These are phyloP conservation scores for Uronychia binucleata DNA, from an alignment of 73 alveolate genomes.

Conservation along the genomic window DNA sequence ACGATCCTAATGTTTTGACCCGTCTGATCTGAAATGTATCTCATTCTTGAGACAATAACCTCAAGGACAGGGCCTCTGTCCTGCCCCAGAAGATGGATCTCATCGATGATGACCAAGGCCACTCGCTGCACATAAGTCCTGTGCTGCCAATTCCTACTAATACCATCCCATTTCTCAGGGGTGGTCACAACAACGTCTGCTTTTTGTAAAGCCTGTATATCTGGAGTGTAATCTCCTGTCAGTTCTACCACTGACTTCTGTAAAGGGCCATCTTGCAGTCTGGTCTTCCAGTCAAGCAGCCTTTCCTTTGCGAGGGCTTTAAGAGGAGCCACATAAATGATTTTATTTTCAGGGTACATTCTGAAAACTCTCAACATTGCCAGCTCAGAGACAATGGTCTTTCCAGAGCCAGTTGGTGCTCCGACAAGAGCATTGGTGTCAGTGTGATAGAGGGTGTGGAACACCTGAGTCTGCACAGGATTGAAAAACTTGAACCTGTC, in stretches of 20 bases:
- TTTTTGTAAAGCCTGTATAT: constrained; percentile 75
- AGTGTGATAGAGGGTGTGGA: constrained; percentile 82
- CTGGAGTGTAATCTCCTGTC: constrained; percentile 99
- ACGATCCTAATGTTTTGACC: constrained; percentile 88
- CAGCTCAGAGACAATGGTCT: constrained; percentile 99
- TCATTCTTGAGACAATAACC: constrained; percentile 98
- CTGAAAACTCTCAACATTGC: constrained; percentile 97
- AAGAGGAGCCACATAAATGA: constrained; percentile 98
- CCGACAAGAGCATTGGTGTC: constrained; percentile 98
- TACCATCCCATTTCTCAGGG: constrained; percentile 99
- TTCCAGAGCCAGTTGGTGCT: constrained; percentile 98
- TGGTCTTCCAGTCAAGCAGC: constrained; percentile 91
- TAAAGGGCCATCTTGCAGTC: constrained; percentile 71
- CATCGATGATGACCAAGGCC: constrained; percentile 98
- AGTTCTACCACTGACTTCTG: constrained; percentile 43
- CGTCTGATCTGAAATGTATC: constrained; percentile 81
- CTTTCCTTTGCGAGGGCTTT: constrained; percentile 99
- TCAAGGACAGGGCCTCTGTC: constrained; percentile 99
- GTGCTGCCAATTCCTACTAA: constrained; percentile 99
- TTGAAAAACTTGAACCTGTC: constrained; percentile 93
- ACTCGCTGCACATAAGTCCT: constrained; percentile 96
- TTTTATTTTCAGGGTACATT: constrained; percentile 87
- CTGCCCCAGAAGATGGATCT: constrained; percentile 99
- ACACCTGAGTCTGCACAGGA: constrained; percentile 98
- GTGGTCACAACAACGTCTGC: constrained; percentile 90